These are phyloP conservation scores for Suillus subaureus DNA, from an alignment of 768 basidiomycete genomes.

Conservation along the genomic window DNA sequence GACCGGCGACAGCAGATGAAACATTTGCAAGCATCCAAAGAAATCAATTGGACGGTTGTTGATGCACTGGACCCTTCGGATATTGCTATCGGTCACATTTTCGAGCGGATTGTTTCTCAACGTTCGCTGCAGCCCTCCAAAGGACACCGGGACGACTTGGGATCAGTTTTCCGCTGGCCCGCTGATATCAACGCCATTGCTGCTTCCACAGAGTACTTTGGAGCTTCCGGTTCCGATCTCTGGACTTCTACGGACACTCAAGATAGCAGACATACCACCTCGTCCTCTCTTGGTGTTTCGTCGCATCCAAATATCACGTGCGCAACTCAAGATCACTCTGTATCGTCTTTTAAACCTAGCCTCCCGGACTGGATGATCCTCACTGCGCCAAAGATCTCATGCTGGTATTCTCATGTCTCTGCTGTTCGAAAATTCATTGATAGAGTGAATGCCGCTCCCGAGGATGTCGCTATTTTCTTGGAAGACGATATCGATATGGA, in stretches of 20 bases:
- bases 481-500: constrained; percentile 87
- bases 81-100: constrained; percentile 41
- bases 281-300: neutral
- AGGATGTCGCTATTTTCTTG: constrained; percentile 54
- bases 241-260: constrained; percentile 15
- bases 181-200: constrained; percentile 34
- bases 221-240: constrained; percentile 22
- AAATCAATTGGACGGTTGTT: constrained; percentile 54
- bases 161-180: constrained; percentile 41
- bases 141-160: constrained; percentile 10
- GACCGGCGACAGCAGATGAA: constrained; percentile 66
- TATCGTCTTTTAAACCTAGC: constrained; percentile 35
- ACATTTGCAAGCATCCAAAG: constrained; percentile 45
- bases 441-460: constrained; percentile 25
- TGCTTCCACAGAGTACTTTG: constrained; percentile 12
- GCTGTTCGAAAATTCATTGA: constrained; percentile 48
- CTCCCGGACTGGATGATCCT: constrained; percentile 54
- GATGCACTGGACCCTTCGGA: constrained; percentile 49
- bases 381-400: constrained; percentile 62
- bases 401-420: constrained; percentile 70
- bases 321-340: constrained; percentile 42
- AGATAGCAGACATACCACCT: constrained; percentile 6
- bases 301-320: constrained; percentile 40
- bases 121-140: constrained; percentile 26
- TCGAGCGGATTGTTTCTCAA: constrained; percentile 42